These are phyloP conservation scores for Talinum fruticosum DNA, from an alignment of 148 eudicot species.

Conservation along the genomic window DNA sequence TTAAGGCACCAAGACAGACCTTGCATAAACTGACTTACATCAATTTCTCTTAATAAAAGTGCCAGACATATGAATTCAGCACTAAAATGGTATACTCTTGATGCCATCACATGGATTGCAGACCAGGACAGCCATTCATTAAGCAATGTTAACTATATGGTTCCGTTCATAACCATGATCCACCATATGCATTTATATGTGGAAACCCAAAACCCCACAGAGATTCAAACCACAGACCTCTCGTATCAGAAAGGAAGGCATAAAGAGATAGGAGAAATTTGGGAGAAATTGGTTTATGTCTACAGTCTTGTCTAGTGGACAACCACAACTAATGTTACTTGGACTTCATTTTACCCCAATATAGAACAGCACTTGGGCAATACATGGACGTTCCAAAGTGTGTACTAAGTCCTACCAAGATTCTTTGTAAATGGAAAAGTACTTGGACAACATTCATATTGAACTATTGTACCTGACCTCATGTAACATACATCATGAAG, in stretches of 20 bases:
- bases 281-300: too few relatives aligned
- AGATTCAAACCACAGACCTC: neutral
- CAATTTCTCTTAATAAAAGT: slow-evolving; percentile 17
- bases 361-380: neutral
- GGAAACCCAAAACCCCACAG: neutral
- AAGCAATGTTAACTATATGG: neutral
- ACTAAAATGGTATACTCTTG: neutral
- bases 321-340: too few relatives aligned
- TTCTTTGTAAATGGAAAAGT: too few relatives aligned
- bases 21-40: neutral
- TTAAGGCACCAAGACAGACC: slow-evolving; percentile 1
- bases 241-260: neutral
- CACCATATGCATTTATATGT: neutral
- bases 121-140: slow-evolving; percentile 15
- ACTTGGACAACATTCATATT: neutral
- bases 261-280: neutral
- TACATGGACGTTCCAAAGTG: neutral
- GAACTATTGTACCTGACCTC: neutral
- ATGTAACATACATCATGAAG: neutral
- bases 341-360: neutral
- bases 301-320: neutral
- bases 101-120: slow-evolving; percentile 23
- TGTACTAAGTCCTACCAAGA: neutral
- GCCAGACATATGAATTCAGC: neutral
- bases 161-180: neutral